Percentiles rank a stretch among this genome's conserved stretches.
Conservation (phyloP, 208 protist genomes). For the Acanthamoeba royreba region DNA sequence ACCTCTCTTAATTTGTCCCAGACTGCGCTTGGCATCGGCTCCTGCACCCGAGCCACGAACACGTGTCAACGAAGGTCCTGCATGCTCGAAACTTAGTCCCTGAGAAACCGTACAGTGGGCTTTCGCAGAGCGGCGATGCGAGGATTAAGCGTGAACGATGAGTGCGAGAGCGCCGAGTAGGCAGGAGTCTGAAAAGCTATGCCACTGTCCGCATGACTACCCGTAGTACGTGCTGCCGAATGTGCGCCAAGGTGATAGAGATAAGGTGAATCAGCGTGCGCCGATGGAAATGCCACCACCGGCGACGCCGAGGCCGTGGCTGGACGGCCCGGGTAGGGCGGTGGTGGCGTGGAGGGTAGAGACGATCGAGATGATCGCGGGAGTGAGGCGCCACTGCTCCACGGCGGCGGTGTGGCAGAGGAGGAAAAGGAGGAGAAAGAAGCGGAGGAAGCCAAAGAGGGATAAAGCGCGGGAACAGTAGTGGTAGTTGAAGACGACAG, state of each 20-base stretch:
- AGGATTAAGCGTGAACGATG: not conserved
- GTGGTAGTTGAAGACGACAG: no score
- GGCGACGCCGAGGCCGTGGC: no score
- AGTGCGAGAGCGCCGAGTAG: not conserved
- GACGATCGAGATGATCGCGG: no score
- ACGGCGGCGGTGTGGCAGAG: not conserved
- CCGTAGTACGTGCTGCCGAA: not conserved
- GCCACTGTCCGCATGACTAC: not conserved
- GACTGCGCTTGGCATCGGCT: not conserved
- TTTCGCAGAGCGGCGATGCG: not conserved
- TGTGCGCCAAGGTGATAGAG: no score
- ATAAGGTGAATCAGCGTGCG: no score
- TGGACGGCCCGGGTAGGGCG: no score
- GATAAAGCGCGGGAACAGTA: not conserved
- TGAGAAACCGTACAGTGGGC: not conserved
- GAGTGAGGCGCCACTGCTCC: not conserved
- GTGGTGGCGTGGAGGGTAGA: no score
- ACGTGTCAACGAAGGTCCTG: not conserved
- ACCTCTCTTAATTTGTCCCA: not conserved
- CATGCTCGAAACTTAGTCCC: not conserved
- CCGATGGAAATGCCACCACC: no score
- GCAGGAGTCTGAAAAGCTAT: not conserved
- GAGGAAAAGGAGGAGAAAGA: not conserved
- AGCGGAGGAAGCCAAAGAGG: not conserved
- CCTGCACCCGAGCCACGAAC: not conserved